Percentiles rank a stretch among this genome's conserved stretches.
Evolutionary conservation across 1,139 yeast species (phyloP).

Genomic region (Debaryomyces sp.): DNA sequence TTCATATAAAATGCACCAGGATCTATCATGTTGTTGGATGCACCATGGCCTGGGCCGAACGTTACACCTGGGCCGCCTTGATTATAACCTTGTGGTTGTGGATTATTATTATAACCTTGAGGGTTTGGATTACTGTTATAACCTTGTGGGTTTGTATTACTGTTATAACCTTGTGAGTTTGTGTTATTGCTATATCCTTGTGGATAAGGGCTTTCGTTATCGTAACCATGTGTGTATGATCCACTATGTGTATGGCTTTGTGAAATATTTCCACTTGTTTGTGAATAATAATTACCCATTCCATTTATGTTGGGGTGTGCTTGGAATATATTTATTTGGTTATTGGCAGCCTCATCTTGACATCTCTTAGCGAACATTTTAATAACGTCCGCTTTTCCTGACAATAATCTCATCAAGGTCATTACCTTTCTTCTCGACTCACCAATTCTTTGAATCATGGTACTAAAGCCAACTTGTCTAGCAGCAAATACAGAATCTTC

Average conservation of each 20-base stretch:
- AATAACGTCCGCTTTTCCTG: slow-evolving; percentile 96
- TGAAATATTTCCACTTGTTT: not conserved
- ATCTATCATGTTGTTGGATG: slow-evolving; percentile 17
- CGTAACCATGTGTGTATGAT: slow-evolving; percentile 15
- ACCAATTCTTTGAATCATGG: slow-evolving; percentile 80
- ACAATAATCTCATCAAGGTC: slow-evolving; percentile 86
- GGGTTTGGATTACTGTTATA: slow-evolving; percentile 7
- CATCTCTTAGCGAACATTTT: slow-evolving; percentile 97
- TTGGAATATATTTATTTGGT: slow-evolving; percentile 1
- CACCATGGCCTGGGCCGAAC: no score
- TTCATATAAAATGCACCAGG: slow-evolving; percentile 20
- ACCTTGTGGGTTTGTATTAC: slow-evolving; percentile 14
- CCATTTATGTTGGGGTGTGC: slow-evolving; percentile 9
- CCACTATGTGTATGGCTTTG: slow-evolving; percentile 7
- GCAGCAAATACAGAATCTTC: slow-evolving; percentile 67
- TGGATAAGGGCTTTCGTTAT: slow-evolving; percentile 26
- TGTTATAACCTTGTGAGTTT: no score
- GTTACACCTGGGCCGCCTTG: slow-evolving; percentile 1
- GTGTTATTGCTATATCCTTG: slow-evolving; percentile 9
- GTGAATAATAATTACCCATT: slow-evolving; percentile 5
- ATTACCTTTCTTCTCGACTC: slow-evolving; percentile 87
- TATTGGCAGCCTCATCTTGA: slow-evolving; percentile 59
- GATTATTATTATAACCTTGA: not conserved
- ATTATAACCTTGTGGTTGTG: slow-evolving; percentile 15
- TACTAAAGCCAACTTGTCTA: slow-evolving; percentile 57